Conservation (phyloP, 768 basidiomycete species). For the Boletus barrowsii region DNA sequence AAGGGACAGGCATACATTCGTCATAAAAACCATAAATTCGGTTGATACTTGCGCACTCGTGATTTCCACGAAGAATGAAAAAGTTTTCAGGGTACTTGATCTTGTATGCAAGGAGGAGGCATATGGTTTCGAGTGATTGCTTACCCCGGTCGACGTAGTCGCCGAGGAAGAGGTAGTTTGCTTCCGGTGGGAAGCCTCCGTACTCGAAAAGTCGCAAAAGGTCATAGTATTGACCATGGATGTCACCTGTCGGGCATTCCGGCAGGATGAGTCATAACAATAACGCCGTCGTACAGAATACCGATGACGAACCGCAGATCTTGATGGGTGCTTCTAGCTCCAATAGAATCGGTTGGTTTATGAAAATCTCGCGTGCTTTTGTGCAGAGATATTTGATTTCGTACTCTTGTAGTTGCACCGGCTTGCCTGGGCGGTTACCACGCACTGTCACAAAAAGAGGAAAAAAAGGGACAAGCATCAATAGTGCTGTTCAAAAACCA, state of each 20-base stretch:
- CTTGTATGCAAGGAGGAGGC: slow-evolving; percentile 98
- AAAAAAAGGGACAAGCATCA: slow-evolving; percentile 18
- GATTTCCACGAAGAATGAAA: slow-evolving; percentile 98
- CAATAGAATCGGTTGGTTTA: slow-evolving; percentile 96
- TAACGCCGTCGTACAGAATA: slow-evolving; percentile 3
- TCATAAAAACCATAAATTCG: slow-evolving; percentile 99
- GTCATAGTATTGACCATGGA: slow-evolving; percentile 99
- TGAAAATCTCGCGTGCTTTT: slow-evolving; percentile 98
- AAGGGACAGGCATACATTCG: slow-evolving; percentile 70
- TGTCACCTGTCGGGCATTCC: slow-evolving; percentile 67
- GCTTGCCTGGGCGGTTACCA: slow-evolving; percentile 97
- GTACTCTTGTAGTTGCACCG: slow-evolving; percentile 96
- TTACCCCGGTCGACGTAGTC: slow-evolving; percentile 99
- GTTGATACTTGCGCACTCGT: slow-evolving; percentile 99
- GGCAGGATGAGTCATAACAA: slow-evolving; percentile 22
- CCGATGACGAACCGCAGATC: slow-evolving; percentile 81
- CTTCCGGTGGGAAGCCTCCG: slow-evolving; percentile 99
- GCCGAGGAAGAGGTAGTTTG: slow-evolving; percentile 99
- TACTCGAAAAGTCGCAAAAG: slow-evolving; percentile 97
- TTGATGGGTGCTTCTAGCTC: slow-evolving; percentile 99
- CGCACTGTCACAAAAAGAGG: slow-evolving; percentile 60
- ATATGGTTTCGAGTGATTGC: slow-evolving; percentile 99
- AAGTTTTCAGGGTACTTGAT: slow-evolving; percentile 99
- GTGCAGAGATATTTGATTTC: slow-evolving; percentile 99
- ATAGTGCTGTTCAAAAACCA: slow-evolving; percentile 6